Evolutionary conservation across 2,329 filamentous ascomycete genomes (phyloP).

Genomic region (Corniculantispora saksenae): DNA sequence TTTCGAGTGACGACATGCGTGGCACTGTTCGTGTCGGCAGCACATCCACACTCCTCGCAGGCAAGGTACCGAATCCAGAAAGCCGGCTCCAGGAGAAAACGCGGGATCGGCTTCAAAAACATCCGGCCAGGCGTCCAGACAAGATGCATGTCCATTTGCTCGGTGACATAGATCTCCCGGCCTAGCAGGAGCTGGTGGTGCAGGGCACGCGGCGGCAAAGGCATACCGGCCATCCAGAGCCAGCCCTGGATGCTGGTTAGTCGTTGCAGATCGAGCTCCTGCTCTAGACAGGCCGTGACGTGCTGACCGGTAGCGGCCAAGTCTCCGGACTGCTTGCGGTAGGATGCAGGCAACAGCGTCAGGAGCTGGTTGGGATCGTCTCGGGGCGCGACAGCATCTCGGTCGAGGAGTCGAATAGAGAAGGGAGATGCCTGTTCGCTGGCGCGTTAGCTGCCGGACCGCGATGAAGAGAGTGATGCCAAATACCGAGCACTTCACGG

Average conservation of each 20-base stretch:
- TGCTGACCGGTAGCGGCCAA: constrained; percentile 6
- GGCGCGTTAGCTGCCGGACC: too few relatives aligned
- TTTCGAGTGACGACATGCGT: not conserved
- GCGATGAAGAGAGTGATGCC: too few relatives aligned
- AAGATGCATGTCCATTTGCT: constrained; percentile 7
- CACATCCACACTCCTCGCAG: not conserved
- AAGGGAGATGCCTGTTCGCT: too few relatives aligned
- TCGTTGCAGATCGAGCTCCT: constrained; percentile 21
- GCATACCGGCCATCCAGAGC: too few relatives aligned
- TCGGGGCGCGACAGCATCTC: not conserved
- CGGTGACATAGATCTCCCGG: not conserved
- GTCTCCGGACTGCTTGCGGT: constrained; percentile 19
- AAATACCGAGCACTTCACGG: too few relatives aligned
- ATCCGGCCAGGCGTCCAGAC: not conserved
- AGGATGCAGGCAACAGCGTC: constrained; percentile 42
- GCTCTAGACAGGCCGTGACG: not conserved
- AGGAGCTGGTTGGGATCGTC: not conserved
- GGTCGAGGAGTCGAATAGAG: not conserved
- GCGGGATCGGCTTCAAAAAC: constrained; percentile 5
- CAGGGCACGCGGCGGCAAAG: not conserved
- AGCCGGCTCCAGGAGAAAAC: not conserved
- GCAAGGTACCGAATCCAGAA: constrained; percentile 7
- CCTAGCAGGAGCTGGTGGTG: not conserved
- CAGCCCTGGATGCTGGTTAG: too few relatives aligned
- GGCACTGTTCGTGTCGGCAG: not conserved